Evolutionary conservation across 495 filamentous ascomycete species (phyloP), one percentile per base, ranked within the genome.

Genomic region (Pyronema domesticum): DNA sequence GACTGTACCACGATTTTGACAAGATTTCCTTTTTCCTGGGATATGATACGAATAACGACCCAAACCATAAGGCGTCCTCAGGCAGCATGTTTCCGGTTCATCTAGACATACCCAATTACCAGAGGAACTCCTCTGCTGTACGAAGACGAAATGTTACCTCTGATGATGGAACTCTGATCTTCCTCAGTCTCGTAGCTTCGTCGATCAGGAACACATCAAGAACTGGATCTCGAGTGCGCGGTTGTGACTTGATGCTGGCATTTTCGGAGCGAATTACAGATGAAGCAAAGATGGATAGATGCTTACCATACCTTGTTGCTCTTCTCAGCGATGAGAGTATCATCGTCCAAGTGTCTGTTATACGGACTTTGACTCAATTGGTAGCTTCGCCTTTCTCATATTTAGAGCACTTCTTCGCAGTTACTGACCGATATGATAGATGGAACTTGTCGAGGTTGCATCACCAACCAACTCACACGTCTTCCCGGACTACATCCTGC

Each of bases 381-480:
- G 71, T 51, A 60, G 72, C 46, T 35, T 3, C 18, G 19, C 37
- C 37, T n/a, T 13, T 23, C 35, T 18, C 42, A 40, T 42, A 53
- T 19, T 40, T 30, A 6, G 23, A 40, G 8, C 9, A 42, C 13
- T 18, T 43, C 37, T n/a, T 43, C 39, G 17, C 13, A 43, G 23
- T 30, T 30, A n/a, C 35, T 53, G 34, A 53, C 18, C 2, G 7
- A 18, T n/a, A 23, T 46, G 3, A 37, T 57, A 74, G 66, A 73
- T 95, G 55, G 85, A 86, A 61, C 75, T 94, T 59, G 86, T 99
- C 13, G 77, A 77, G 14, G 80, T 89, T 3, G 82, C 89, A 8
- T 94, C 89, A 1, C 93, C 89, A 0, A 82, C 95, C 48, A 99
- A 99, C 67, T 87, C 89, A 11, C 85, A 94, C 69, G 74, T 95